A percentile compares a stretch with the other conserved stretches of the same genome.
Evolutionary conservation across 1,284 basidiomycete species (phyloP).

Genomic region (Vanrija sp.): DNA sequence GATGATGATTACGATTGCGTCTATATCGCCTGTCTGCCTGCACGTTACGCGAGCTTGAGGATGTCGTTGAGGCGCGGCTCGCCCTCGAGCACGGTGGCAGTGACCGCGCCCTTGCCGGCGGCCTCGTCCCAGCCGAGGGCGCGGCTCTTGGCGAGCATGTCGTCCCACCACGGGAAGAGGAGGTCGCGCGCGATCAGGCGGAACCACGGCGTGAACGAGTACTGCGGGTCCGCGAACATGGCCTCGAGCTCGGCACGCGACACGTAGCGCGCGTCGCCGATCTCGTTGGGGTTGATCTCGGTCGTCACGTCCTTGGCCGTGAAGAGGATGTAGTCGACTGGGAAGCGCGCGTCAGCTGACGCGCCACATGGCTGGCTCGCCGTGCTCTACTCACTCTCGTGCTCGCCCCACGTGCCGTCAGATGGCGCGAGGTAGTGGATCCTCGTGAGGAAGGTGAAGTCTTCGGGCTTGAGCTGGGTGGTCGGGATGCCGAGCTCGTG

Average conservation of each 20-base stretch:
- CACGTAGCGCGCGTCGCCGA: constrained; percentile 87
- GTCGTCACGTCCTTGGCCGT: constrained; percentile 84
- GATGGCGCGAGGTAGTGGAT: constrained; percentile 98
- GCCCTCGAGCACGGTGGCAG: constrained; percentile 34
- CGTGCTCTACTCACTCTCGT: constrained; percentile 69
- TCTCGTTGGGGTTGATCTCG: constrained; percentile 83
- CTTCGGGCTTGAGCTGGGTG: constrained; percentile 63
- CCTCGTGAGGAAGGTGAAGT: constrained; percentile 91
- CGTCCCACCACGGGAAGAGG: constrained; percentile 98
- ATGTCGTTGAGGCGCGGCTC: constrained; percentile 59
- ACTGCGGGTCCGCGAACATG: constrained; percentile 79
- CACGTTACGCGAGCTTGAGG: constrained; percentile 51
- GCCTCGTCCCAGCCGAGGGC: constrained; percentile 60
- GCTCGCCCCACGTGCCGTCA: constrained; percentile 93
- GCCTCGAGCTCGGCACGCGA: constrained; percentile 79
- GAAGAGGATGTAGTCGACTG: constrained; percentile 99
- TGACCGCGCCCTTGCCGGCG: constrained; percentile 33
- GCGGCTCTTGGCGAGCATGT: constrained; percentile 61
- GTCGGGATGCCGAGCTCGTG: constrained; percentile 93
- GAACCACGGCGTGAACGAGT: constrained; percentile 98
- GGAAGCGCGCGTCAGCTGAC: background rate
- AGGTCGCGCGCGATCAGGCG: constrained; percentile 95
- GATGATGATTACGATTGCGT: too few relatives aligned
- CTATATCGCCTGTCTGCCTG: too few relatives aligned
- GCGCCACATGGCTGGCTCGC: too few relatives aligned